Percentiles rank a stretch among this genome's conserved stretches.
Conservation (phyloP, 1,139 yeast genomes). For the Suhomyces coccinellae region DNA sequence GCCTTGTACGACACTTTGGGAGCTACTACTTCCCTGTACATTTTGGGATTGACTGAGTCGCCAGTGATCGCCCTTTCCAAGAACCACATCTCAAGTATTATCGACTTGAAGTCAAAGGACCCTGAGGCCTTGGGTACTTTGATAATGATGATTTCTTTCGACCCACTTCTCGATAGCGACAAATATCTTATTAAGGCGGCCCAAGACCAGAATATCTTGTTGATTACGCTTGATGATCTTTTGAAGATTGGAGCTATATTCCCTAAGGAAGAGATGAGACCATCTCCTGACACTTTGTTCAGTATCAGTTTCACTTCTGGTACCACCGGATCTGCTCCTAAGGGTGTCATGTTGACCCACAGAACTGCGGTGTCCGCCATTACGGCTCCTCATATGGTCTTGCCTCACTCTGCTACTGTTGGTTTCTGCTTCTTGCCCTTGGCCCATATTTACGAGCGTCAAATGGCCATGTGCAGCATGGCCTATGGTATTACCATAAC, state of each 20-base stretch:
- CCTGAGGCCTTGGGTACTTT: constrained; percentile 20
- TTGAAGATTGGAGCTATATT: constrained; percentile 53
- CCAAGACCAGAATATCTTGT: constrained; percentile 10
- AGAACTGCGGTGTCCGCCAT: constrained; percentile 52
- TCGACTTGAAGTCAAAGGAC: constrained; percentile 19
- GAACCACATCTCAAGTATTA: constrained; percentile 17
- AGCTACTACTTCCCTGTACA: constrained; percentile 23
- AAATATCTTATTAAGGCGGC: constrained; percentile 19
- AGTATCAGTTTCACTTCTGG: constrained; percentile 81
- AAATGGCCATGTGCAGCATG: constrained; percentile 17
- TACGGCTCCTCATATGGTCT: constrained; percentile 26
- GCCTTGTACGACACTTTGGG: constrained; percentile 31
- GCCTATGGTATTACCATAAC: constrained; percentile 20
- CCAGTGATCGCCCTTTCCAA: constrained; percentile 24
- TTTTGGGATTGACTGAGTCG: constrained; percentile 24
- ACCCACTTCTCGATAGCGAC: constrained; percentile 20
- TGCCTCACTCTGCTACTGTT: constrained; percentile 9
- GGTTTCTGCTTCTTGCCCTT: constrained; percentile 25
- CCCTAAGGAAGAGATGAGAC: constrained; percentile 48
- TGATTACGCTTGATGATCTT: constrained; percentile 49
- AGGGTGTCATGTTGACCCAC: constrained; percentile 70
- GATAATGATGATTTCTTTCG: constrained; percentile 24
- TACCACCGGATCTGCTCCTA: constrained; percentile 68
- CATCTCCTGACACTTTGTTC: constrained; percentile 53
- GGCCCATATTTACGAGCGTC: constrained; percentile 30